Evolutionary conservation across 495 filamentous ascomycete species (phyloP).

Genomic region (Neurospora tetrasperma): DNA sequence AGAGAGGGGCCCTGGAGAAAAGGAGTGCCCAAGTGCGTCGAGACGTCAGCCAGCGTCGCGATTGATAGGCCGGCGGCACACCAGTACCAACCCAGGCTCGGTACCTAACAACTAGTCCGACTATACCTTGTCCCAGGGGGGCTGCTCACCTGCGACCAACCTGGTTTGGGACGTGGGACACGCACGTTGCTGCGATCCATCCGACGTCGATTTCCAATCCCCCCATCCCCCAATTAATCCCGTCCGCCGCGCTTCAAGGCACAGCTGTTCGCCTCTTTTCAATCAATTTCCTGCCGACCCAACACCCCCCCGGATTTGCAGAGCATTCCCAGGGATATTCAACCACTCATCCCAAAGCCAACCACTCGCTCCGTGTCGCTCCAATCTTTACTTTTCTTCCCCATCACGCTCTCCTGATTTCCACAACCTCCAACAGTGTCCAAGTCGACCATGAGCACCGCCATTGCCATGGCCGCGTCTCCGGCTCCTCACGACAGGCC

Average conservation of each 20-base stretch:
- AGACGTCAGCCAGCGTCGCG: not conserved
- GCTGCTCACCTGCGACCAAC: not conserved
- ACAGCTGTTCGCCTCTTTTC: not conserved
- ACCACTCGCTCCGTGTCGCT: not conserved
- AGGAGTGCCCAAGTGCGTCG: not conserved
- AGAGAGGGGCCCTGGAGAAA: not conserved
- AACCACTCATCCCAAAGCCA: not conserved
- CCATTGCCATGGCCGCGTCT: conserved; percentile 49
- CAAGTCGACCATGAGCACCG: conserved; percentile 43
- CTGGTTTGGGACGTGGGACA: not conserved
- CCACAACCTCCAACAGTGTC: conserved; percentile 4
- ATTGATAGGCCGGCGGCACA: not conserved
- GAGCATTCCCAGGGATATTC: conserved; percentile 4
- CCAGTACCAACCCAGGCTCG: not conserved
- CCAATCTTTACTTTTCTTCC: conserved; percentile 5
- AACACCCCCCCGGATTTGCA: conserved; percentile 12
- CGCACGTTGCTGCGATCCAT: not conserved
- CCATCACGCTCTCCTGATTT: conserved; percentile 1
- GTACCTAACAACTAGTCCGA: not conserved
- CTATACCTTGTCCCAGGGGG: conserved; percentile 1
- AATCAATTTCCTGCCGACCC: conserved; percentile 12
- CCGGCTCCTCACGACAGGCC: conserved; percentile 49
- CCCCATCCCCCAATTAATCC: not conserved
- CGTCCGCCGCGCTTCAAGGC: conserved; percentile 4
- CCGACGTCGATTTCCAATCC: not conserved